Base-by-base conservation (phyloP, 2,329 filamentous ascomycete genomes). In the Monosporascus sp. region DNA sequence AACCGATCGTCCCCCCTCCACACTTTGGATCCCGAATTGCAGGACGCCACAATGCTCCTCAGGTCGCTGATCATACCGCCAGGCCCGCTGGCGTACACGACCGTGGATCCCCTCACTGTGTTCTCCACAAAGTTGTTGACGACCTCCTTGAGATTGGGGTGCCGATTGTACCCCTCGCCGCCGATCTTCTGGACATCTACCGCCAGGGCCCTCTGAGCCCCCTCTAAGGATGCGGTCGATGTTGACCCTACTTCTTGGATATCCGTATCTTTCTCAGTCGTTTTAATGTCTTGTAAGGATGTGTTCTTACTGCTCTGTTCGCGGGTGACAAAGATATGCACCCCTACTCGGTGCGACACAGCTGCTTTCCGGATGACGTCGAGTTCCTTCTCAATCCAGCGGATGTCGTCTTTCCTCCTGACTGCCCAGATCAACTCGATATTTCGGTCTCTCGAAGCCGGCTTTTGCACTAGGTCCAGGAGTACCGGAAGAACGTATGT, bases 401-500 rank as follows among this genome's bases (percentile, higher is more conserved):
- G 70, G 17, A 81, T 65, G 55, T 88, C 80, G 6, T 67, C 64
- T 6, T 70, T 70, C 41, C 78, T 76, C 15, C 83, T 75, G 38
- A 88, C 73, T 2, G 80, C 78, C 85, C 85, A 89, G 52, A 87
- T 71, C n/a, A 89, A 77, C 60, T 84, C 79, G 2, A 87, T 64
- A 54, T 72, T 75, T 49, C 76, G 70, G 51, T 75, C 68, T 25
- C 67, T 65, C 15, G 53, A 55, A 18, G 41, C 58, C 20, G 56
- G 57, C 14, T 66, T 65, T 52, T 66, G 55, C 17, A 70, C 58
- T 9, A 73, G 59, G 46, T 63, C 64, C 18, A 82, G 65, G 0
- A 82, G 68, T 0, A 79, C 66, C 0, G 81, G 81, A 0, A 83
- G 70, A 0, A 81, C 75, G 60, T 80, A 82, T 0, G 80, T 79